Evolutionary conservation across 2,329 filamentous ascomycete genomes (phyloP), one percentile per base, ranked within the genome.

Genomic region (Colletotrichum endophyticum): DNA sequence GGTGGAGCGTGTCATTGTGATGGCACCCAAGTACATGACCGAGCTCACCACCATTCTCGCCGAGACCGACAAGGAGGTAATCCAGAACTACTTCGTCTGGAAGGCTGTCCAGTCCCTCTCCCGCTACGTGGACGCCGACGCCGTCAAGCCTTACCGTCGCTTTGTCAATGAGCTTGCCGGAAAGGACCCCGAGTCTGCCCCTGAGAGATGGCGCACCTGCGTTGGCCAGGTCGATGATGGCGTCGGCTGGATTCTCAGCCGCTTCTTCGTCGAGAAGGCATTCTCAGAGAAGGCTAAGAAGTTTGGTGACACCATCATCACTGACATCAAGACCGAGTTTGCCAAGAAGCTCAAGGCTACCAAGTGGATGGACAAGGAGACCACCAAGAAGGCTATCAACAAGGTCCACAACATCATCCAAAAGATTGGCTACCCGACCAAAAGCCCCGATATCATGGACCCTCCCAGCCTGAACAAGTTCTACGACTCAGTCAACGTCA

Each of bases 241-340:
- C 7, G 82, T 95, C 27, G 90, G 90, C 4, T 95, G 93, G 93
- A 92, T 94, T 66, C 84, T 94, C 19, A 93, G 92, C 80, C 91
- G 92, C 27, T 95, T 95, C 85, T 95, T 93, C 78, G 88, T 95
- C 3, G 90, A 95, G 77, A 91, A 91, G 66, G 89, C 92, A 2
- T 95, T 95, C 80, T 91, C 92, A 0, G 88, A 92, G 15, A 89
- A 91, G 25, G 92, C 92, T 0, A 94, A 94, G 81, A 84, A 90
- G 6, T 90, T 94, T 62, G 93, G 93, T 19, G 92, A 95, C 74
- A 89, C 92, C 70, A 92, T 96, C 78, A 90, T 95, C n/a, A 89
- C 90, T 12, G 92, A 94, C 78, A 93, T 95, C 81, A 94, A 94
- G 82, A 87, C 89, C 19, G 89, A 91, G 25, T 95, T 95, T 79